Evolutionary conservation across 352 stramenopile genomes (phyloP).

Genomic region (Phytopythium vexans): DNA sequence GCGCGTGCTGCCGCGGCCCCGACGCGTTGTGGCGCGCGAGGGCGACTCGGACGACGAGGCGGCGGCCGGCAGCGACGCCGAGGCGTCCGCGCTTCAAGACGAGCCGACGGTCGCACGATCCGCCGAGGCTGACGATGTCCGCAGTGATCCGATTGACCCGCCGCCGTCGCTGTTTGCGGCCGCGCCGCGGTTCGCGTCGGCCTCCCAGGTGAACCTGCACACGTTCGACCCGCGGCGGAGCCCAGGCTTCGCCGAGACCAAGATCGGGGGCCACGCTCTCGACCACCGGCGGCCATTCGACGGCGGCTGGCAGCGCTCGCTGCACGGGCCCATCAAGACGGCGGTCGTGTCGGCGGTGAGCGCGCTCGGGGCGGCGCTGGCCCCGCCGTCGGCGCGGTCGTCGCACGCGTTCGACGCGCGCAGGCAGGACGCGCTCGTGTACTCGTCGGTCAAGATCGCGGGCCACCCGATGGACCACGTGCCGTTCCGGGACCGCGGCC

Average conservation of each 20-base stretch:
- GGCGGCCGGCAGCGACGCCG: conserved; percentile 4
- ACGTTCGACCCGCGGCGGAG: conserved; percentile 32
- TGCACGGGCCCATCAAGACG: conserved; percentile 31
- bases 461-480: conserved; percentile 78
- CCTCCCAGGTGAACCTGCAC: conserved; percentile 53
- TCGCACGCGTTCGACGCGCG: conserved; percentile 36
- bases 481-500: conserved; percentile 53
- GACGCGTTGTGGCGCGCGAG: conserved; percentile 2
- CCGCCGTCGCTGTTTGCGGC: neutral
- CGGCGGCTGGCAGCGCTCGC: conserved; percentile 17
- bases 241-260: conserved; percentile 53
- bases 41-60: conserved; percentile 7
- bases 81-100: neutral
- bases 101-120: neutral
- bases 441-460: conserved; percentile 71
- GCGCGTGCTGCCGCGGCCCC: neutral
- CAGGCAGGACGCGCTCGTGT: conserved; percentile 41
- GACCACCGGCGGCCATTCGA: conserved; percentile 53
- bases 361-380: conserved; percentile 10
- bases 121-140: neutral
- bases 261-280: conserved; percentile 67
- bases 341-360: conserved; percentile 13
- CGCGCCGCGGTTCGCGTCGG: conserved; percentile 6
- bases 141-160: too few relatives aligned
- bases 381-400: conserved; percentile 13